Evolutionary conservation across 345 rosid genomes (phyloP).

Genomic region (Salix udensis): DNA sequence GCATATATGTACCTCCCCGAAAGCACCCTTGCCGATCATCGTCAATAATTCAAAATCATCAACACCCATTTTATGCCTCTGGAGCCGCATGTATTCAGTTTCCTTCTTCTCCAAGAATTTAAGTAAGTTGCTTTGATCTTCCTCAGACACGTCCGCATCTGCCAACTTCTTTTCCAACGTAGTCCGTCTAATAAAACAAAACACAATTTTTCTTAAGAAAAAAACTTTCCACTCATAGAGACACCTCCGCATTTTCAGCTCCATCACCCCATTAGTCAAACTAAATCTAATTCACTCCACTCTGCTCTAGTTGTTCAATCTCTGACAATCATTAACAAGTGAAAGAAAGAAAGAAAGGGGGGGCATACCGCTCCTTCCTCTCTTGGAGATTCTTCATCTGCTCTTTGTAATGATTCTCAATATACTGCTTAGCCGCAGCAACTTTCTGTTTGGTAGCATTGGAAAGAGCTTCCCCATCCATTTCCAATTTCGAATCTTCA

Average conservation of each 20-base stretch:
- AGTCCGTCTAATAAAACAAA: constrained; percentile 42
- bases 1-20: constrained; percentile 60
- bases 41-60: constrained; percentile 87
- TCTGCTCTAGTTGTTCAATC: not conserved
- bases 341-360: not conserved
- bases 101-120: constrained; percentile 92
- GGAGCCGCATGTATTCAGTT: constrained; percentile 96
- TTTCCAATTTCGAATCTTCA: not conserved
- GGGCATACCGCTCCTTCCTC: constrained; percentile 60
- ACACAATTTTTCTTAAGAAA: not conserved
- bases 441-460: constrained; percentile 61
- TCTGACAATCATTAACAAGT: not conserved
- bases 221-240: not conserved
- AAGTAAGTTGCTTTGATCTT: constrained; percentile 85
- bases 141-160: constrained; percentile 94
- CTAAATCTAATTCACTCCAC: not conserved
- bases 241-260: not conserved
- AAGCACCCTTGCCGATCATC: constrained; percentile 84
- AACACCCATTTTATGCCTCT: constrained; percentile 88
- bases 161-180: constrained; percentile 82
- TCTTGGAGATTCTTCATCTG: constrained; percentile 82
- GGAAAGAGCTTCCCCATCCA: constrained; percentile 15
- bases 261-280: not conserved
- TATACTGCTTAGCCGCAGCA: constrained; percentile 87
- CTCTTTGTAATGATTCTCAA: constrained; percentile 82